phyloP scores from a whole-genome alignment of 73 alveolate species.

The Paramecium biaurelia region DNA sequence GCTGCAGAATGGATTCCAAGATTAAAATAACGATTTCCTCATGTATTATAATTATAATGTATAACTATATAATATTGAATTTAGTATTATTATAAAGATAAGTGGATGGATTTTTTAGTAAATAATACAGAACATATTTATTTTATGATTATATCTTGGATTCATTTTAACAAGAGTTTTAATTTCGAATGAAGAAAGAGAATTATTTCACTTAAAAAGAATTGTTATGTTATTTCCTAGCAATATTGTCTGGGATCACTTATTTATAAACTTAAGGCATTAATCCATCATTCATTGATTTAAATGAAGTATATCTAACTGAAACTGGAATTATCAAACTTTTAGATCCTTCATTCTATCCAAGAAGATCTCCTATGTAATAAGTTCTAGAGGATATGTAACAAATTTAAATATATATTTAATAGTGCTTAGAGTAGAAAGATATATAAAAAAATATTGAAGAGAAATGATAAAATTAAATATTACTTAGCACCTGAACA shows the following conservation, averaged over 20 bases:
- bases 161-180: neutral
- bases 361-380: neutral
- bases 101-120: neutral
- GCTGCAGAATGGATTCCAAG: neutral
- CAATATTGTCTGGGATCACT: neutral
- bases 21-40: neutral
- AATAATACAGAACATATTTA: neutral
- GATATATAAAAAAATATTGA: neutral
- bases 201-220: neutral
- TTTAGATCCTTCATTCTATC: neutral
- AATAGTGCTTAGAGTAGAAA: neutral
- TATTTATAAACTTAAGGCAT: neutral
- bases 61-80: neutral
- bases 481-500: neutral
- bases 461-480: neutral
- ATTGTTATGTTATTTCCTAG: neutral
- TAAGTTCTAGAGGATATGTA: neutral
- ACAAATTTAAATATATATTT: neutral
- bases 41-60: neutral
- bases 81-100: neutral
- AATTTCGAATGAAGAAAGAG: neutral
- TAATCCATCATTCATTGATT: neutral
- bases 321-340: neutral
- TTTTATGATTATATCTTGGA: neutral
- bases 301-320: neutral